These are phyloP conservation scores for Lanmaoa rubissima DNA, from an alignment of 768 basidiomycete species.

Conservation along the genomic window DNA sequence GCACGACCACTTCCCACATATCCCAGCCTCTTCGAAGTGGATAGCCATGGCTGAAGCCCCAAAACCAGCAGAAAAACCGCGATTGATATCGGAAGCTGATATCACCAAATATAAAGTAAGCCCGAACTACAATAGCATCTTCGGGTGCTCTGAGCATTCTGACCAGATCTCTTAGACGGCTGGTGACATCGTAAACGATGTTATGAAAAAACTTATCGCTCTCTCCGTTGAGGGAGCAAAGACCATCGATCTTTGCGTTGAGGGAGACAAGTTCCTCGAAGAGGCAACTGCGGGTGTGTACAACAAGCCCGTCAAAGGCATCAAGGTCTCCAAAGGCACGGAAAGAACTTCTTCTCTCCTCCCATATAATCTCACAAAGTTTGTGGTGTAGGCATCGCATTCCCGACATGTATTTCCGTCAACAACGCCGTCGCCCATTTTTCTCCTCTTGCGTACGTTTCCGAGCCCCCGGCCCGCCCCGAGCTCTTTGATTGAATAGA, in stretches of 20 bases:
- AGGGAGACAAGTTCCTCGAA: constrained; percentile 93
- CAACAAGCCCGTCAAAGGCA: constrained; percentile 88
- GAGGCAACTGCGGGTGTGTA: constrained; percentile 81
- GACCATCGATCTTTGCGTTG: constrained; percentile 84
- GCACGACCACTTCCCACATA: constrained; percentile 7
- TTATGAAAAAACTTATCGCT: constrained; percentile 81
- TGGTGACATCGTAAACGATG: constrained; percentile 84
- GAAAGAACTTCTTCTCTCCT: neutral
- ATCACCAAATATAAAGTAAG: constrained; percentile 85
- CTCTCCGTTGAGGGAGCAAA: constrained; percentile 79
- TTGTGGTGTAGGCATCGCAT: constrained; percentile 70
- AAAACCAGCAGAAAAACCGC: constrained; percentile 47
- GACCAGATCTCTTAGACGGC: constrained; percentile 56
- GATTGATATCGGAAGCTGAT: constrained; percentile 65
- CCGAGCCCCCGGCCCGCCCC: neutral
- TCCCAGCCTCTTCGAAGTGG: constrained; percentile 1
- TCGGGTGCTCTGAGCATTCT: constrained; percentile 7
- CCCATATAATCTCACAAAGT: constrained; percentile 5
- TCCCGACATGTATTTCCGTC: constrained; percentile 91
- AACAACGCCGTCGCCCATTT: constrained; percentile 97
- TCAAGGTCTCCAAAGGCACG: constrained; percentile 84
- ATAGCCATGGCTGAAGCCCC: constrained; percentile 57
- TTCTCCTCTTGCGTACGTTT: constrained; percentile 86
- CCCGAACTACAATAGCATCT: constrained; percentile 18
- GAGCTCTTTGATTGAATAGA: constrained; percentile 25